Evolutionary conservation across 257 asterid genomes (phyloP), one percentile per base, ranked within the genome.

Genomic region (Przewalskia tangutica): DNA sequence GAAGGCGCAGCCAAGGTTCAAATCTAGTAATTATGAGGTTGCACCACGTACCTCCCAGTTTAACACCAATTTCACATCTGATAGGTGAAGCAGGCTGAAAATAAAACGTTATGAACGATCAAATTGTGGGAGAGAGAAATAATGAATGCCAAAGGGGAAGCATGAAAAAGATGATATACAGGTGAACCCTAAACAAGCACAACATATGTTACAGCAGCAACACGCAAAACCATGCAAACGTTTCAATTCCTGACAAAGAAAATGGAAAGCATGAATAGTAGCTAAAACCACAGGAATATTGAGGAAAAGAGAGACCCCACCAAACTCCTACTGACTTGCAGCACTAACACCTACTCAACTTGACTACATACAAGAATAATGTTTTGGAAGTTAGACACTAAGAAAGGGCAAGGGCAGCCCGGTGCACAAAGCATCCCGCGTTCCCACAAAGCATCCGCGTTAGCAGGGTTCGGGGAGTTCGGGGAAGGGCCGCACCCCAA

Each of bases 11-110:
- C 94, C 95, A 93, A 60, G 97, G 92, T 84, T 89, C 87, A 86
- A 94, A 81, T 88, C 95, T 92, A 88, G 86, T 89, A 85, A 92
- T 84, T 80, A 91, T 76, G 85, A 96, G 81, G 94, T 94, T 96
- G 92, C 97, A 93, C 62, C 88, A 97, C 13, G 97, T 92, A 88
- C 98, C 99, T 86, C 98, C 98, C 84, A 96, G 98, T 92, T 89
- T 96, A 83, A 96, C 90, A 86, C 95, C 98, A 77, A 94, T 82
- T 90, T 92, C 98, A 79, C 93, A 93, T 90, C 98, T 92, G 86
- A 96, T 81, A 84, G 97, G 95, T 65, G 88, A 80, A 82, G 89
- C 83, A 82, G 90, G 97, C 99, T 96, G 99, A 90, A 92, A 83
- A 58, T 85, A 75, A 90, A 85, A 89, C 83, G 83, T 91, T 79